Base-by-base conservation (phyloP, 2,329 filamentous ascomycete genomes). In the Sclerotinia subarctica region DNA sequence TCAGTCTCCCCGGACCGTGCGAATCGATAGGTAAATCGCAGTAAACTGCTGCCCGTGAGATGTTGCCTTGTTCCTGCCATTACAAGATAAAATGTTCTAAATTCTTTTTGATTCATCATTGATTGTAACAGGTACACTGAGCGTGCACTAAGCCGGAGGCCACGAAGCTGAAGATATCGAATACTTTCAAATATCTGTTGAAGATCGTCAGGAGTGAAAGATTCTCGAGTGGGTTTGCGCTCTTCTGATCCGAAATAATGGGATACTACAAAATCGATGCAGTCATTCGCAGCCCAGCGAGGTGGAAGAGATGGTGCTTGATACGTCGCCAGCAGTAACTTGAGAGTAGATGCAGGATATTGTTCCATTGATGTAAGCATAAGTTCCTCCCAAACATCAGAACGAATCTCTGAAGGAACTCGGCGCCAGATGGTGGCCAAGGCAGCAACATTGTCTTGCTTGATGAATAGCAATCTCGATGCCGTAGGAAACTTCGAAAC, bases 1-100 rank as follows among this genome's bases (percentile, higher is more conserved):
- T 72, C 70, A 77, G 5, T 73, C n/a, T 67, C n/a, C n/a, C 69
- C 69, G 17, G 73, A 70, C 57, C 75, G 75, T 1, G 84, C 82
- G 35, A 89, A 68, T 15, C 59, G 64, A 59, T 71, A 72, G n/a
- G 69, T 70, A 66, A 77, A 74, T 24, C 77, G 72, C 32, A 76
- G 66, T 8, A 77, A 69, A 7, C 73, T 75, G 32, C 74, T 70
- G 17, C 62, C 44, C 66, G 67, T 66, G 32, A 76, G 42, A 6
- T 68, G 70, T 24, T 77, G 71, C 6, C 69, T 67, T 26, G 67
- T 29, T 1, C 66, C 42, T 21, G 62, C 63, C 29, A 77, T 56
- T 19, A 60, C 67, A 21, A 65, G 35, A 59, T 73, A 76, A n/a
- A 77, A 69, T 8, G 52, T 57, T 54, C 63, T 69, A n/a, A 74